Percentiles rank a stretch among this genome's conserved stretches.
Evolutionary conservation across 75 land plant genomes (phyloP).

Genomic region (Chamaecyparis obtusa): DNA sequence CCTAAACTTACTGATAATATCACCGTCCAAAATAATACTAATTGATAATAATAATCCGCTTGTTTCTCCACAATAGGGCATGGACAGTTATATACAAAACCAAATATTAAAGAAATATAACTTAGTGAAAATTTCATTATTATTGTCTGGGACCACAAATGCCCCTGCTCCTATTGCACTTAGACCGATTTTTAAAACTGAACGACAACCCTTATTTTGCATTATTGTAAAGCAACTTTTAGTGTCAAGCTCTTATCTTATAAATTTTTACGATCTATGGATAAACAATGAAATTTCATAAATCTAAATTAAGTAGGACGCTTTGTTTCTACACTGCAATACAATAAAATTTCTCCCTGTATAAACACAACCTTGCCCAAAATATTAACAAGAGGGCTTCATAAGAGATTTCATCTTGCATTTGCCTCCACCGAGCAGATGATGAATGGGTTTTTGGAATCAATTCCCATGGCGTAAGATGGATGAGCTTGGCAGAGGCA

Average conservation of each 20-base stretch:
- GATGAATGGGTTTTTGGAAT: conserved; percentile 63
- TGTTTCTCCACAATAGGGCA: conserved; percentile 81
- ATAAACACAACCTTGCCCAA: background rate
- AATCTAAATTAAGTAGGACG: background rate
- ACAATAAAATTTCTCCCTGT: background rate
- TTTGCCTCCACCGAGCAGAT: conserved; percentile 82
- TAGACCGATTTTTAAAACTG: background rate
- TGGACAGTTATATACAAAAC: conserved; percentile 65
- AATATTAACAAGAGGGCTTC: background rate
- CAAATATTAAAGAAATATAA: background rate
- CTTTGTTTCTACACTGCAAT: background rate
- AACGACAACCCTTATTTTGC: background rate
- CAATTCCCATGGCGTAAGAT: no score
- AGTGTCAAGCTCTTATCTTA: background rate
- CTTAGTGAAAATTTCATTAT: background rate
- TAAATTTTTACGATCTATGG: background rate
- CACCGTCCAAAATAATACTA: no score
- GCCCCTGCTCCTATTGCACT: background rate
- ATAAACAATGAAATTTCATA: background rate
- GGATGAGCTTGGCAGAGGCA: no score
- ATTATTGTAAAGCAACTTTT: background rate
- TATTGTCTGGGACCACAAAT: background rate
- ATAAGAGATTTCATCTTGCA: conserved; percentile 22
- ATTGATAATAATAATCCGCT: no score
- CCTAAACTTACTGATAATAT: no score